These are phyloP conservation scores for Neurospora discreta DNA, from an alignment of 495 filamentous ascomycete genomes.

Conservation along the genomic window DNA sequence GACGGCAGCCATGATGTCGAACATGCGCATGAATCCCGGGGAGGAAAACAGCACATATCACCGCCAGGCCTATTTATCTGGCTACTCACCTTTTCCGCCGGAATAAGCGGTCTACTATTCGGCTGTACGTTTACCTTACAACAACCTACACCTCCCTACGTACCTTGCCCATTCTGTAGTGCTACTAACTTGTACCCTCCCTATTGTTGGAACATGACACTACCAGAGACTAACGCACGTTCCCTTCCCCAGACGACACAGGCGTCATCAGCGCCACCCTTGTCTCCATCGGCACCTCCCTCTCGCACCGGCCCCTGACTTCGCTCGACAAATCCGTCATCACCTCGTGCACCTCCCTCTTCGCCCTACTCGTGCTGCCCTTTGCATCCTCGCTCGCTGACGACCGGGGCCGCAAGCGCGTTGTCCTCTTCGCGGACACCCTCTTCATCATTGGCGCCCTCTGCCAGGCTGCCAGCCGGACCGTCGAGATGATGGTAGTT, in stretches of 20 bases:
- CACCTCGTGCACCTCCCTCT: conserved; percentile 69
- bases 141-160: not conserved
- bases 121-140: conserved; percentile 57
- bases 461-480: conserved; percentile 52
- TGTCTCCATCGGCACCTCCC: conserved; percentile 62
- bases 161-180: too few species aligned
- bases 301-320: conserved; percentile 55
- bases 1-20: not conserved
- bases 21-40: not conserved
- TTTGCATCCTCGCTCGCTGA: conserved; percentile 68
- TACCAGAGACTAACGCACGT: conserved; percentile 10
- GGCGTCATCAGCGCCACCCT: conserved; percentile 85
- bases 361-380: conserved; percentile 69
- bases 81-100: conserved; percentile 67
- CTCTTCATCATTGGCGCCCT: conserved; percentile 69
- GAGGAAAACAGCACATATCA: conserved; percentile 2
- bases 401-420: conserved; percentile 55
- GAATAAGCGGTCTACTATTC: conserved; percentile 78
- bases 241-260: conserved; percentile 51
- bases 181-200: too few species aligned
- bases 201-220: not conserved
- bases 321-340: conserved; percentile 76
- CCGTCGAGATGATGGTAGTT: conserved; percentile 61
- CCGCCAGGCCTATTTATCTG: conserved; percentile 46
- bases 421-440: conserved; percentile 68